Conservation (phyloP, 169 alveolate genomes). For the Theileria luwenshuni region DNA sequence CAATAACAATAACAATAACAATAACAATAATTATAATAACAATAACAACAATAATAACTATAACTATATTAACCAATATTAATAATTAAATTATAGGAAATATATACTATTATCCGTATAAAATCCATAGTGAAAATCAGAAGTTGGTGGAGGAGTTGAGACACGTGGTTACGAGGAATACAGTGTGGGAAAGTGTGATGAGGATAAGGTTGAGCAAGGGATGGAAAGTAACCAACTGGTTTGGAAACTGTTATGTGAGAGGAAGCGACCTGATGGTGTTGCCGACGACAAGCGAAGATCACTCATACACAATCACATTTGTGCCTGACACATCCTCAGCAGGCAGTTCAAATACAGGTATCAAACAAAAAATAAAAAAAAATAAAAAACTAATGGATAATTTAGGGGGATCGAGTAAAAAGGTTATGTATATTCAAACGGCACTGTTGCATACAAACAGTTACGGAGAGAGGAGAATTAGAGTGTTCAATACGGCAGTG, state of each 20-base stretch:
- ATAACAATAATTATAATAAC: neutral
- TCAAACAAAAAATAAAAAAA: neutral
- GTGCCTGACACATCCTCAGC: slow-evolving; percentile 74
- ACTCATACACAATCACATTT: slow-evolving; percentile 83
- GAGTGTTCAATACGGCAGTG: slow-evolving; percentile 93
- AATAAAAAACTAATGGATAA: neutral
- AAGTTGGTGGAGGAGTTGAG: slow-evolving; percentile 84
- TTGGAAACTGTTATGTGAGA: slow-evolving; percentile 91
- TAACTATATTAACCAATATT: neutral
- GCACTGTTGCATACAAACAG: slow-evolving; percentile 95
- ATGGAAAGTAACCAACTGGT: slow-evolving; percentile 89
- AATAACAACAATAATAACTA: neutral
- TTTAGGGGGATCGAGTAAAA: slow-evolving; percentile 71
- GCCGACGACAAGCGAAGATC: slow-evolving; percentile 90
- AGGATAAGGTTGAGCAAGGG: slow-evolving; percentile 93
- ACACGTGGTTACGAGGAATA: slow-evolving; percentile 83
- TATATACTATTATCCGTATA: slow-evolving; percentile 69
- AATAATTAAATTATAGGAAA: slow-evolving; percentile 5
- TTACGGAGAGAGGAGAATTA: slow-evolving; percentile 96
- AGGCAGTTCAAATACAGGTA: slow-evolving; percentile 53
- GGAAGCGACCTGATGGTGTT: slow-evolving; percentile 89
- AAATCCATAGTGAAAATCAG: slow-evolving; percentile 67
- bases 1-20: neutral
- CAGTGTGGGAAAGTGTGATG: slow-evolving; percentile 97
- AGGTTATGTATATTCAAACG: slow-evolving; percentile 91